Percentiles rank a stretch among this genome's conserved stretches.
phyloP scores from a whole-genome alignment of 352 stramenopile genomes.

The Globisporangium polare region DNA sequence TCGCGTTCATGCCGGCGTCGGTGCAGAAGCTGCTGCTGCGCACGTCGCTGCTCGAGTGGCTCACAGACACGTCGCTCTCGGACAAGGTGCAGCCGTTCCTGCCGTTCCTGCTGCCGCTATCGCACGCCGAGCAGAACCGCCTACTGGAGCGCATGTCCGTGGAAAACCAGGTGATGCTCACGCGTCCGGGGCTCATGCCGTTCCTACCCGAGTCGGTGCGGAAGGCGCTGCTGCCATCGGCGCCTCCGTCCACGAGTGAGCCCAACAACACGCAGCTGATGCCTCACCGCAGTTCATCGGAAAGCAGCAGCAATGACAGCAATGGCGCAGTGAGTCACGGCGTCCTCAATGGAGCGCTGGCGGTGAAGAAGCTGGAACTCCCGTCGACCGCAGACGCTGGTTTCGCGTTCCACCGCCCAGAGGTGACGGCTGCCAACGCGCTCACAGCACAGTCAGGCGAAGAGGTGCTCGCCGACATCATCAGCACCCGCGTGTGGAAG shows the following conservation, averaged over 20 bases:
- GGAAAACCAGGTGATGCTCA: slow-evolving; percentile 69
- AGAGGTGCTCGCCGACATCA: slow-evolving; percentile 60
- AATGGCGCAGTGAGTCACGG: neutral
- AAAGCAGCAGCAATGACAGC: neutral
- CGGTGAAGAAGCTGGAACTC: slow-evolving; percentile 20
- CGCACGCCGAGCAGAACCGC: slow-evolving; percentile 55
- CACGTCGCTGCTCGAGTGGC: slow-evolving; percentile 79
- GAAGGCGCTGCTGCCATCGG: slow-evolving; percentile 43
- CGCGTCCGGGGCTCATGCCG: slow-evolving; percentile 58
- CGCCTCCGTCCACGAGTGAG: neutral
- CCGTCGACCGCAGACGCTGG: slow-evolving; percentile 32
- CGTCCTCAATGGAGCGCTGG: neutral
- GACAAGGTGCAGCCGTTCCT: slow-evolving; percentile 68
- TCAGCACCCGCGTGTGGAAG: slow-evolving; percentile 53
- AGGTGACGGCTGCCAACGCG: slow-evolving; percentile 23
- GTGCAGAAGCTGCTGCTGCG: slow-evolving; percentile 61
- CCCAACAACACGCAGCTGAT: neutral
- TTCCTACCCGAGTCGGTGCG: slow-evolving; percentile 60
- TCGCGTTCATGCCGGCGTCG: slow-evolving; percentile 55
- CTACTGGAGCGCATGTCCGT: slow-evolving; percentile 68
- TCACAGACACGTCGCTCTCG: slow-evolving; percentile 71
- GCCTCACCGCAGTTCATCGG: slow-evolving; percentile 3
- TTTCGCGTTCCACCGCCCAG: slow-evolving; percentile 62
- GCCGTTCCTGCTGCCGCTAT: slow-evolving; percentile 73
- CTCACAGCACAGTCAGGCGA: slow-evolving; percentile 29